Evolutionary conservation across 2,329 filamentous ascomycete species (phyloP).

Genomic region (Monilinia laxa): DNA sequence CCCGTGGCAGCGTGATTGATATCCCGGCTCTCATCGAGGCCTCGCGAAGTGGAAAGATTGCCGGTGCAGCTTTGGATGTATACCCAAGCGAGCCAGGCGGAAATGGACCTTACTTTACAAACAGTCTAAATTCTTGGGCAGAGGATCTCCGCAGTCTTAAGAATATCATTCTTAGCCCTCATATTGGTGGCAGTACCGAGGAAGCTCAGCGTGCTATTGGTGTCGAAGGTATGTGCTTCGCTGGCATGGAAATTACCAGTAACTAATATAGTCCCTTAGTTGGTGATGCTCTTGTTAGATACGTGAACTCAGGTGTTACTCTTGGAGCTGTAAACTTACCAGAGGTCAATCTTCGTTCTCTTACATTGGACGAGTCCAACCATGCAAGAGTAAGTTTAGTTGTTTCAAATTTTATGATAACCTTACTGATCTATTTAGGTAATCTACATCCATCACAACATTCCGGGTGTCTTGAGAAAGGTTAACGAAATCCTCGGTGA

Average conservation of each 20-base stretch:
- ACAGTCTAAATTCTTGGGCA: constrained; percentile 76
- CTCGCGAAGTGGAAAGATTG: constrained; percentile 81
- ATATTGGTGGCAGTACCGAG: constrained; percentile 96
- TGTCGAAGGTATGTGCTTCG: constrained; percentile 60
- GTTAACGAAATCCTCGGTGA: constrained; percentile 93
- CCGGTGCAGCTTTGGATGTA: constrained; percentile 93
- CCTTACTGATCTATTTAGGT: constrained; percentile 51
- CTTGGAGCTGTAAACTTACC: constrained; percentile 93
- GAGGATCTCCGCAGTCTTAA: constrained; percentile 80
- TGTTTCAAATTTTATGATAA: not conserved
- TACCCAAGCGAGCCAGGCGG: constrained; percentile 91
- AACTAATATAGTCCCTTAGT: constrained; percentile 51
- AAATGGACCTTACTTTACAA: constrained; percentile 94
- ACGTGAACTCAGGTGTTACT: constrained; percentile 93
- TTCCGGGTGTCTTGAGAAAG: constrained; percentile 89
- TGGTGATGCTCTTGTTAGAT: constrained; percentile 79
- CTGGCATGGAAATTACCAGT: not conserved
- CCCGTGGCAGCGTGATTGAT: constrained; percentile 88
- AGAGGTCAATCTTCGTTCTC: constrained; percentile 86
- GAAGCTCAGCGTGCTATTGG: constrained; percentile 97
- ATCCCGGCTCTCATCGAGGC: constrained; percentile 89
- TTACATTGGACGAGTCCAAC: constrained; percentile 85
- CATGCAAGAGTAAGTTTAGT: constrained; percentile 67
- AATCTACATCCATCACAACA: constrained; percentile 95
- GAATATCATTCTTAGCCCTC: constrained; percentile 93